A percentile compares a stretch with the other conserved stretches of the same genome.
These are phyloP conservation scores for Tetragonia tetragonoides DNA, from an alignment of 148 eudicot genomes.

Conservation along the genomic window DNA sequence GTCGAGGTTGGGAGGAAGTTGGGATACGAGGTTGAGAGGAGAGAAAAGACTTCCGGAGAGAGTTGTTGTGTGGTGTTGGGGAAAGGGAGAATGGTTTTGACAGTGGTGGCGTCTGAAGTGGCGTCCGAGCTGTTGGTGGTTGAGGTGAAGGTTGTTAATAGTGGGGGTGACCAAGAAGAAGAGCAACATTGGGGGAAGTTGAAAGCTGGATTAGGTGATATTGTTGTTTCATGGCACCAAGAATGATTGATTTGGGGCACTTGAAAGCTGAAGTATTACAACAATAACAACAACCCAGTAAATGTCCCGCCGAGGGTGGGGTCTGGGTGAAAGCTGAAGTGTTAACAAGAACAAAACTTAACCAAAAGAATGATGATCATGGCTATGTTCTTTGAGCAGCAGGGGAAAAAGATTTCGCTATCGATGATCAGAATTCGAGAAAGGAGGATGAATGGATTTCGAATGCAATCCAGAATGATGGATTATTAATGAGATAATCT, in stretches of 20 bases:
- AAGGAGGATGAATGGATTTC: neutral
- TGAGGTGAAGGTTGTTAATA: constrained; percentile 53
- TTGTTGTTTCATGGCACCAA: constrained; percentile 53
- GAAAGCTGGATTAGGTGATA: constrained; percentile 48
- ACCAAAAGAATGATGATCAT: neutral
- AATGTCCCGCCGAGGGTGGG: too few species aligned
- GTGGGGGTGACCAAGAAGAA: constrained; percentile 40
- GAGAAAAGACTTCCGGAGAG: constrained; percentile 36
- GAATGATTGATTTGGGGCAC: neutral
- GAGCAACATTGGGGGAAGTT: constrained; percentile 58
- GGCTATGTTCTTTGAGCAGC: neutral
- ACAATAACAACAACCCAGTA: neutral
- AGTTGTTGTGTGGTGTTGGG: constrained; percentile 40
- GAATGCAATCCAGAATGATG: neutral
- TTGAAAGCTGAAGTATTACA: neutral
- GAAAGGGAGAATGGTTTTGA: constrained; percentile 46
- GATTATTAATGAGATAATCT: constrained; percentile 5
- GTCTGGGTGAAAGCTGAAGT: neutral
- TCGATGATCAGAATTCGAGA: neutral
- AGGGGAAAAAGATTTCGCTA: neutral
- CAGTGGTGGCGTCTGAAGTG: constrained; percentile 48
- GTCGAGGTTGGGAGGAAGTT: constrained; percentile 41
- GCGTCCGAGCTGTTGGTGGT: constrained; percentile 47
- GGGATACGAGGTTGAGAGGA: constrained; percentile 56
- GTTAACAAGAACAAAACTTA: neutral